Base-by-base conservation (phyloP, 805 yeast genomes). In the Priceomyces melissophilus region DNA sequence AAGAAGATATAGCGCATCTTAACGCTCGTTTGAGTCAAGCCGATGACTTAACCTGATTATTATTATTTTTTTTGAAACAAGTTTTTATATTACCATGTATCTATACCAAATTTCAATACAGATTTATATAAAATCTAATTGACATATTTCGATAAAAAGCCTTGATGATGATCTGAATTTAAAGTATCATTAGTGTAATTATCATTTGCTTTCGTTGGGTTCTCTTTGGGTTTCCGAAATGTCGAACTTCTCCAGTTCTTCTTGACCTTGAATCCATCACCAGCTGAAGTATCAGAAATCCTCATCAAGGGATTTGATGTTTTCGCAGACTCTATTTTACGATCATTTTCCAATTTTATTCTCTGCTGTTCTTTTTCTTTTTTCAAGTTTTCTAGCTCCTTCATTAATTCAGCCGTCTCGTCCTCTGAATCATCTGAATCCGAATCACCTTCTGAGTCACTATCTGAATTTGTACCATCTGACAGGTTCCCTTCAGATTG, bases 1-100 rank as follows among this genome's bases (percentile, higher is more conserved):
- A 84, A 54, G 90, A 84, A 50, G 96, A 89, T 54, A 85, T 90
- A 53, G 89, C 82, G 3, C 81, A 82, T 49, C 73, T 88, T 50
- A 90, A 88, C 63, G 81, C 87, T 10, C 76, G 84, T 50, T 58
- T 82, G 41, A 63, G 56, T 38, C 70, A 57, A 14, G 58, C 47
- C 14, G 65, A 61, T 37, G 69, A 63, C 49, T 55, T 56, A 35
- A 51, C 53, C 16, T 57, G 43, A 45, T 13, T 20, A 6, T 29
- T 20, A 20, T 8, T 5, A 20, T 20, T 20, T 20, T 20, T 20
- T 20, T 20, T 20, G 25, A 20, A 20, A 20, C 25, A 20, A 20
- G 25, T 20, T 20, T 20, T 20, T 20, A 20, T 20, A 20, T 20
- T 20, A 20, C 25, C 25, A 4, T 20, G 25, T 20, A 20, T 20